Conservation (phyloP, 2,329 filamentous ascomycete genomes). For the Nigrospora osmanthi region DNA sequence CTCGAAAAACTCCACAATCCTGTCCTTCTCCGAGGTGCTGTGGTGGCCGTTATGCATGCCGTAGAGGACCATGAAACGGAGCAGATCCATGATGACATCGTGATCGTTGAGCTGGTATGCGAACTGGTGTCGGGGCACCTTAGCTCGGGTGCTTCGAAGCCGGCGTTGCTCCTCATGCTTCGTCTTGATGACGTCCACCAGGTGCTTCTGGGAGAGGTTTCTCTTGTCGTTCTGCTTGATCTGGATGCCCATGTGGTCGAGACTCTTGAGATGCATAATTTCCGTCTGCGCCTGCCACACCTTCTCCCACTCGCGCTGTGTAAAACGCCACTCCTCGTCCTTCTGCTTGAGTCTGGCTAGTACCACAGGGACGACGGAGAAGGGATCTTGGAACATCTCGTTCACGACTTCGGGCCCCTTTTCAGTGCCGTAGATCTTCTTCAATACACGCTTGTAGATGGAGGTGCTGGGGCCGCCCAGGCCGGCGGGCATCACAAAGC, state of each 20-base stretch:
- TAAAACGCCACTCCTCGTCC: slow-evolving; percentile 95
- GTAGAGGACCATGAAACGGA: slow-evolving; percentile 57
- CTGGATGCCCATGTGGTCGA: slow-evolving; percentile 92
- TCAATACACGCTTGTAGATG: slow-evolving; percentile 93
- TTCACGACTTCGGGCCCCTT: slow-evolving; percentile 78
- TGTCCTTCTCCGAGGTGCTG: slow-evolving; percentile 64
- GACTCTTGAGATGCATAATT: slow-evolving; percentile 88
- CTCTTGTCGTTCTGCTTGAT: slow-evolving; percentile 88
- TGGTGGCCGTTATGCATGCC: slow-evolving; percentile 63
- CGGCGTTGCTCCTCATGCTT: slow-evolving; percentile 88
- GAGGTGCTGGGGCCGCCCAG: slow-evolving; percentile 91
- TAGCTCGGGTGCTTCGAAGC: slow-evolving; percentile 53
- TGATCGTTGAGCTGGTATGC: slow-evolving; percentile 66
- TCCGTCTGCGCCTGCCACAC: slow-evolving; percentile 96
- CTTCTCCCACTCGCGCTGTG: slow-evolving; percentile 96
- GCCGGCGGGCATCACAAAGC: slow-evolving; percentile 73
- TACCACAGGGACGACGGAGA: slow-evolving; percentile 80
- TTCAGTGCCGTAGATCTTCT: slow-evolving; percentile 90
- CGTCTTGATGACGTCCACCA: slow-evolving; percentile 84
- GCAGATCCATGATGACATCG: slow-evolving; percentile 55
- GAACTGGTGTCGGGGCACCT: slow-evolving; percentile 64
- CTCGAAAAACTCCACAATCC: slow-evolving; percentile 68
- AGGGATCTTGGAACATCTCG: slow-evolving; percentile 78
- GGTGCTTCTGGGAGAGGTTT: slow-evolving; percentile 80
- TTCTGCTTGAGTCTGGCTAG: slow-evolving; percentile 89